Conservation (phyloP, 768 basidiomycete genomes). For the Filobasidium wieringae region DNA sequence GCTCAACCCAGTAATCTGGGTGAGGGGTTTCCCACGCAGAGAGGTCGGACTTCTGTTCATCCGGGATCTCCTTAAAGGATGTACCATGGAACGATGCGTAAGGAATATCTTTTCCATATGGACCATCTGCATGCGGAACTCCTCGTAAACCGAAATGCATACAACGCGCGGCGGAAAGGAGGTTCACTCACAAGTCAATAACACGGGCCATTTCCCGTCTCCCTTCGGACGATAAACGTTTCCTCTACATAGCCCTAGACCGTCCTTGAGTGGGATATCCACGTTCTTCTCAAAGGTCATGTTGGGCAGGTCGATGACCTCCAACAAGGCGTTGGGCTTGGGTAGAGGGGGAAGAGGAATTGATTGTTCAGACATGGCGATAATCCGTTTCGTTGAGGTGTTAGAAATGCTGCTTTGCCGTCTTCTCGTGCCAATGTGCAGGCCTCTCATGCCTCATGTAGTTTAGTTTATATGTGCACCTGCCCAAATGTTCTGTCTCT, state of each 20-base stretch:
- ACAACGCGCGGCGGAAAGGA: neutral
- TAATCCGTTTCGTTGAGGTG: too few relatives aligned
- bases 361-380: too few relatives aligned
- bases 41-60: slow-evolving; percentile 18
- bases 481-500: too few relatives aligned
- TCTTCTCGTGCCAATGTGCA: too few relatives aligned
- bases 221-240: slow-evolving; percentile 24
- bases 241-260: slow-evolving; percentile 17
- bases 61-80: slow-evolving; percentile 19
- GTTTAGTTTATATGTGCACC: too few relatives aligned
- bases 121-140: slow-evolving; percentile 3
- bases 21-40: slow-evolving; percentile 27
- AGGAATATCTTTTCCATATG: slow-evolving; percentile 21
- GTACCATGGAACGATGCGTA: slow-evolving; percentile 18
- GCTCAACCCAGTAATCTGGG: slow-evolving; percentile 23
- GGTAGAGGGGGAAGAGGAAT: slow-evolving; percentile 7
- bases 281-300: slow-evolving; percentile 20
- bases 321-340: slow-evolving; percentile 12
- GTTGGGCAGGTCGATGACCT: neutral
- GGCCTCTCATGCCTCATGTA: too few relatives aligned
- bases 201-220: slow-evolving; percentile 11
- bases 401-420: too few relatives aligned
- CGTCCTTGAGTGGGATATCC: slow-evolving; percentile 20
- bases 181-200: slow-evolving; percentile 15
- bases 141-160: too few relatives aligned